Base-by-base conservation (phyloP, 305 asterid genomes). In the Solanum aculeatissimum region DNA sequence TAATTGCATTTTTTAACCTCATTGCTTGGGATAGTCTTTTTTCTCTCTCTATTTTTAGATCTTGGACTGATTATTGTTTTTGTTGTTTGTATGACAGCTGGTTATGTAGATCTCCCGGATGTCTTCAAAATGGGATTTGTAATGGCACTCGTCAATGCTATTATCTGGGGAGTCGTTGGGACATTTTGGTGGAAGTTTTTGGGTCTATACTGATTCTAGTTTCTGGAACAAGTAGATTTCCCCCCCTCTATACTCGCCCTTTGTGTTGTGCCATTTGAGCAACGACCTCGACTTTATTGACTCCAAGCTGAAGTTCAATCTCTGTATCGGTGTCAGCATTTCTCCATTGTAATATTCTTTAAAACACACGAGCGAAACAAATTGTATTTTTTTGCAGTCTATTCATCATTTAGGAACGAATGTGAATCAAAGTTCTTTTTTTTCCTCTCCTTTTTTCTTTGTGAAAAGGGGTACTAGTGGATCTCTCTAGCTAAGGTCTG, bases 181-280 rank as follows among this genome's bases (percentile, higher is more conserved):
- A 87, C 91, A 57, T 88, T 96, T 84, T 96, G 99, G 98, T 96
- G 98, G 99, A 96, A 96, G 89, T 94, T 96, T 87, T 88, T 96
- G 94, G 98, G 99, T 60, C 92, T 96, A 42, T 94, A 92, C 84
- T 96, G 90, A 87, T 71, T 81, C 81, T 51, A 66, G 40, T 85
- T 81, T 57, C 57, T 77, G 49, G 47, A 87, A 86, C 42, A 86
- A 88, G 91, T 85, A 88, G 84, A 71, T 57, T 63, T 82, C 45
- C 5, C 6, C 81, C 81, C 81, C 10, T 53, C n/a, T 88, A 11
- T 81, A 85, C 66, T 60, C 25, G 83, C 83, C 70, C 87, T 74
- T 84, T 84, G 60, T 49, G 23, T 83, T 87, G 84, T 69, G 86
- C 81, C 74, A 78, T 78, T 49, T 75, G 4, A 16, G 82, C 63